phyloP scores from a whole-genome alignment of 2,329 filamentous ascomycete species.

The Podosphaera fusca region DNA sequence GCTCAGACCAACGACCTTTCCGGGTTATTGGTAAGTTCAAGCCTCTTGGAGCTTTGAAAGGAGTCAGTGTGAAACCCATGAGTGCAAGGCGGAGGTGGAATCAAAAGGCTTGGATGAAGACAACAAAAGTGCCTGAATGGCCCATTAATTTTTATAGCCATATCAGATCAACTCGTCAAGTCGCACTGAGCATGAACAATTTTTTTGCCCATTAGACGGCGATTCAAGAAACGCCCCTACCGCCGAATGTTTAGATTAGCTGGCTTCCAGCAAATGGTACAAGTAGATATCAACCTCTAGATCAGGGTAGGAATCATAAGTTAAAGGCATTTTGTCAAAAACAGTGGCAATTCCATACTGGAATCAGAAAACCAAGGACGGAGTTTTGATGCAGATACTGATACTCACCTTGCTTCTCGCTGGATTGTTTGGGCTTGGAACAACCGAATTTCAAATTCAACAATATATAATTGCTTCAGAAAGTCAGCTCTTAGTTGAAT shows the following conservation, averaged over 20 bases:
- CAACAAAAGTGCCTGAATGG: conserved; percentile 1
- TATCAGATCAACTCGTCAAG: not conserved
- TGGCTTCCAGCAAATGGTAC: conserved; percentile 1
- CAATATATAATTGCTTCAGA: not conserved
- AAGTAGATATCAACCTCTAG: not conserved
- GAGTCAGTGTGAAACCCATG: too few species aligned
- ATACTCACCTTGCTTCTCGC: not conserved
- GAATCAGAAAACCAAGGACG: not conserved
- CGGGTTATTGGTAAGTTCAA: conserved; percentile 1
- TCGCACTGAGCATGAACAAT: conserved; percentile 1
- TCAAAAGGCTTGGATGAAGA: conserved; percentile 1
- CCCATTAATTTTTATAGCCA: not conserved
- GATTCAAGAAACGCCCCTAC: not conserved
- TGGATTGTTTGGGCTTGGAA: not conserved
- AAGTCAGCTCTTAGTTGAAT: not conserved
- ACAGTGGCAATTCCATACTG: not conserved
- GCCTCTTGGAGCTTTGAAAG: conserved; percentile 1
- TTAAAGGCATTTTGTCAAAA: not conserved
- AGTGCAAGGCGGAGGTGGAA: too few species aligned
- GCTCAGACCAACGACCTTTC: not conserved
- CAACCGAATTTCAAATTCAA: not conserved
- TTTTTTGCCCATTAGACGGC: not conserved
- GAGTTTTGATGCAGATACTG: not conserved
- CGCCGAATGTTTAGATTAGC: not conserved
- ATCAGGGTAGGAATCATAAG: not conserved